Conservation (phyloP, 768 basidiomycete genomes). For the Pisolithus microcarpus region DNA sequence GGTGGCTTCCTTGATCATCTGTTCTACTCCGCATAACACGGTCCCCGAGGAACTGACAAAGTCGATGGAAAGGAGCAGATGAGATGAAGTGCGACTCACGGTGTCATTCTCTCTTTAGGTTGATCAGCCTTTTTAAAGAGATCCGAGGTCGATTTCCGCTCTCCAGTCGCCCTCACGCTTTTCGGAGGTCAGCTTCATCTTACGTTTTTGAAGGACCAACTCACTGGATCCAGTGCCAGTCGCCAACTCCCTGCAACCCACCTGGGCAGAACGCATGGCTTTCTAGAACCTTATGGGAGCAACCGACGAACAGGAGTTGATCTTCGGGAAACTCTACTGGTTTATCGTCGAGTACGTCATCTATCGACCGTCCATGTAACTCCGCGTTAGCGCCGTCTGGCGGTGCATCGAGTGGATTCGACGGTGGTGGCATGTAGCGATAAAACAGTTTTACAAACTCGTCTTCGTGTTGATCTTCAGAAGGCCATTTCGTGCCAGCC, state of each 20-base stretch:
- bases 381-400: conserved; percentile 1
- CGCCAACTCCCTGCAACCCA: conserved; percentile 41
- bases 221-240: conserved; percentile 56
- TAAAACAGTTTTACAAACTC: conserved; percentile 22
- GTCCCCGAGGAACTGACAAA: background rate
- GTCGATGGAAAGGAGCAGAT: background rate
- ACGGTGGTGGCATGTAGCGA: conserved; percentile 34
- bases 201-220: conserved; percentile 2
- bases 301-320: conserved; percentile 24
- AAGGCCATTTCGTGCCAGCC: conserved; percentile 17
- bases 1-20: conserved; percentile 47
- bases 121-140: conserved; percentile 11
- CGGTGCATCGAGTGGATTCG: conserved; percentile 15
- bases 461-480: conserved; percentile 19
- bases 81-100: background rate
- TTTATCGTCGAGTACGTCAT: background rate
- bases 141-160: conserved; percentile 11
- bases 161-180: conserved; percentile 20
- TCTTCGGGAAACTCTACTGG: background rate
- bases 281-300: conserved; percentile 45
- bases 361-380: background rate
- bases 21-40: conserved; percentile 61
- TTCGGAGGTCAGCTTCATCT: conserved; percentile 1
- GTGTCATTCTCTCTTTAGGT: background rate
- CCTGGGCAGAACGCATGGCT: conserved; percentile 54